Conservation (phyloP, 495 filamentous ascomycete species). For the Neurospora discreta region DNA sequence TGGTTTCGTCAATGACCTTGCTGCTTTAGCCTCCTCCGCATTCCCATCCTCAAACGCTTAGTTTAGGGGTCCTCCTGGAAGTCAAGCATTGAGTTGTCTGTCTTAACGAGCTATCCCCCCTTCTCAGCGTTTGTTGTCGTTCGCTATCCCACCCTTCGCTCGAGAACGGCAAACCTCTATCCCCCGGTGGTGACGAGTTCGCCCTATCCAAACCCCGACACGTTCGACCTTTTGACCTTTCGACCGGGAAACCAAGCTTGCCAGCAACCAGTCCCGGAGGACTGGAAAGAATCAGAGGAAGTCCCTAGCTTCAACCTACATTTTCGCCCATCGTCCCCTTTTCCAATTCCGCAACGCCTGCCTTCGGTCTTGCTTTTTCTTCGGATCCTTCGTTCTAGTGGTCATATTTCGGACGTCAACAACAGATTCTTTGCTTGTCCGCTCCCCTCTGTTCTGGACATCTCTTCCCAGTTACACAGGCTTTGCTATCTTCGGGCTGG, state of each 20-base stretch:
- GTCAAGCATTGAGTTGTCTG: slow-evolving; percentile 20
- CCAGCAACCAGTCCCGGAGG: not conserved
- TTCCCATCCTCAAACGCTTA: slow-evolving; percentile 6
- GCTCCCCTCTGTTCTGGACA: not conserved
- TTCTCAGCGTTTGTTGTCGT: slow-evolving; percentile 14
- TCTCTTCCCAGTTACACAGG: not conserved
- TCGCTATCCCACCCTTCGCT: slow-evolving; percentile 9
- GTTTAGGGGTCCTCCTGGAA: slow-evolving; percentile 1
- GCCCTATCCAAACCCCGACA: not conserved
- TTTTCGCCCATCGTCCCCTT: not conserved
- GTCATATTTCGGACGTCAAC: not conserved
- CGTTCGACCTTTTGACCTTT: not conserved
- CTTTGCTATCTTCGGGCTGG: slow-evolving; percentile 2
- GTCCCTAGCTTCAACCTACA: not conserved
- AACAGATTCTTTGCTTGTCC: not conserved
- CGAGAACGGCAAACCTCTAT: slow-evolving; percentile 12
- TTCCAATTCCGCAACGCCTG: not conserved
- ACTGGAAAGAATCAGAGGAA: not conserved
- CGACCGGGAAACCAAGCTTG: not conserved
- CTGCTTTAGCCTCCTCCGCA: slow-evolving; percentile 24
- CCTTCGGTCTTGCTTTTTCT: not conserved
- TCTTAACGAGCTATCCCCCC: slow-evolving; percentile 13
- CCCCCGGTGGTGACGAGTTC: slow-evolving; percentile 4
- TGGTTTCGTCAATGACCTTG: slow-evolving; percentile 29
- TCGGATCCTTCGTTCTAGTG: not conserved